Conservation (phyloP, 2,329 filamentous ascomycete species). For the Penicillium thymicola region DNA sequence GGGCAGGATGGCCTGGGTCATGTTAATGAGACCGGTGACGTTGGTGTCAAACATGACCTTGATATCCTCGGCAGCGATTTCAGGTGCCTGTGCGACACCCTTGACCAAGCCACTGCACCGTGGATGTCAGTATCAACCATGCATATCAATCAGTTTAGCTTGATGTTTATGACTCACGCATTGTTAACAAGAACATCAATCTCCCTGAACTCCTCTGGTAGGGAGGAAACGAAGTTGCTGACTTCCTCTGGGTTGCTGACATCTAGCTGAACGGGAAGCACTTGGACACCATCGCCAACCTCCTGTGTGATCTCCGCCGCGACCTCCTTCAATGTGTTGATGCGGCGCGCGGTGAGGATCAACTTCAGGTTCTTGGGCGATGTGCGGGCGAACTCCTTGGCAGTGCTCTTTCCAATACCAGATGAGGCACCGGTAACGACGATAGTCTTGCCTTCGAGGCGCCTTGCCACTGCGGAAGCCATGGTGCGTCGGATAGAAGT, state of each 20-base stretch:
- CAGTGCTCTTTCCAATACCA: constrained; percentile 72
- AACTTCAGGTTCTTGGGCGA: constrained; percentile 75
- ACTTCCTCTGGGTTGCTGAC: constrained; percentile 78
- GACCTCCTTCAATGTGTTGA: constrained; percentile 73
- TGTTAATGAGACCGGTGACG: constrained; percentile 89
- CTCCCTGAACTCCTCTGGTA: constrained; percentile 79
- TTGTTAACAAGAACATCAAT: constrained; percentile 94
- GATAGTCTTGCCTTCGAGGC: constrained; percentile 89
- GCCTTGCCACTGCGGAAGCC: constrained; percentile 69
- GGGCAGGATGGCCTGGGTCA: constrained; percentile 87
- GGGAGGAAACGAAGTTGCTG: constrained; percentile 63
- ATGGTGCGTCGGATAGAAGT: constrained; percentile 48
- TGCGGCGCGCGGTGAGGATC: constrained; percentile 80
- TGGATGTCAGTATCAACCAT: constrained; percentile 6
- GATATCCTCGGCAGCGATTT: constrained; percentile 79
- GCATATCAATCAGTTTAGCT: constrained; percentile 8
- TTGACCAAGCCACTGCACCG: constrained; percentile 73
- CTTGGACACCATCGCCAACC: constrained; percentile 74
- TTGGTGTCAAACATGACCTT: constrained; percentile 88
- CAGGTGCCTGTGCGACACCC: constrained; percentile 78
- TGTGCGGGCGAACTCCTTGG: constrained; percentile 90
- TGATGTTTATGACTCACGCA: constrained; percentile 83
- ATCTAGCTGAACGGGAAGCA: constrained; percentile 80
- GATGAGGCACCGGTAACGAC: constrained; percentile 89
- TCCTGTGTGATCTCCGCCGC: constrained; percentile 73